These are phyloP conservation scores for Chrysosporium queenslandicum DNA, from an alignment of 2,329 filamentous ascomycete species.

Conservation along the genomic window DNA sequence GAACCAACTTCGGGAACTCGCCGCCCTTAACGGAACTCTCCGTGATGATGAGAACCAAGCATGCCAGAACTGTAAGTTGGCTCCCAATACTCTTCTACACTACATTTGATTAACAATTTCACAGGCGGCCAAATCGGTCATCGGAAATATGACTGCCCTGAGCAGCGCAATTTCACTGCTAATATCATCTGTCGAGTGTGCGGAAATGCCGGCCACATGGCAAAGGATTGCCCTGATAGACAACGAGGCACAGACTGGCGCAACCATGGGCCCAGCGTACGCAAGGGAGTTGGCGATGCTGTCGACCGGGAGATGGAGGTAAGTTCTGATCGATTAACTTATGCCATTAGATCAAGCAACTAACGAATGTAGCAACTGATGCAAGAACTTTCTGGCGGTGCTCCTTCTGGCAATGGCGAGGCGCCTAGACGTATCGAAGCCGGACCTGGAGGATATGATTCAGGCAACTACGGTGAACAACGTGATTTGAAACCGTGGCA, in stretches of 20 bases:
- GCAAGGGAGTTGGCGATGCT: slow-evolving; percentile 57
- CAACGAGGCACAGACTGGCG: slow-evolving; percentile 87
- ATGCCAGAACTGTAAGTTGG: slow-evolving; percentile 75
- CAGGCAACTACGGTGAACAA: slow-evolving; percentile 36
- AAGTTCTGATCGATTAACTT: slow-evolving; percentile 32
- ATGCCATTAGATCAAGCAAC: background rate
- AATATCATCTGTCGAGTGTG: slow-evolving; percentile 98
- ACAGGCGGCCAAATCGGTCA: slow-evolving; percentile 87
- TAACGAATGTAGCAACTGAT: slow-evolving; percentile 64
- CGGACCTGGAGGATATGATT: slow-evolving; percentile 56
- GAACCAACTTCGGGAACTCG: slow-evolving; percentile 94
- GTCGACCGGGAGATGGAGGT: slow-evolving; percentile 94
- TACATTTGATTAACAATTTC: slow-evolving; percentile 9
- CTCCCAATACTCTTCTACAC: slow-evolving; percentile 4
- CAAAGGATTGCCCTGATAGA: slow-evolving; percentile 90
- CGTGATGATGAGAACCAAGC: slow-evolving; percentile 99
- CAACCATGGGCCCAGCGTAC: slow-evolving; percentile 53
- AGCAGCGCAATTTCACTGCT: slow-evolving; percentile 96
- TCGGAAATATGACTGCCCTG: slow-evolving; percentile 95
- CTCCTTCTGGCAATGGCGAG: slow-evolving; percentile 46
- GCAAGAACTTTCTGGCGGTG: slow-evolving; percentile 82
- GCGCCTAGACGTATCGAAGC: slow-evolving; percentile 76
- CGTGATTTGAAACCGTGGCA: slow-evolving; percentile 74
- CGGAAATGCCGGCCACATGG: slow-evolving; percentile 97
- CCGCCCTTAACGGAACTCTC: slow-evolving; percentile 94